Percentiles rank a stretch among this genome's conserved stretches.
These are phyloP conservation scores for Agaricus blazei DNA, from an alignment of 768 basidiomycete genomes.

Conservation along the genomic window DNA sequence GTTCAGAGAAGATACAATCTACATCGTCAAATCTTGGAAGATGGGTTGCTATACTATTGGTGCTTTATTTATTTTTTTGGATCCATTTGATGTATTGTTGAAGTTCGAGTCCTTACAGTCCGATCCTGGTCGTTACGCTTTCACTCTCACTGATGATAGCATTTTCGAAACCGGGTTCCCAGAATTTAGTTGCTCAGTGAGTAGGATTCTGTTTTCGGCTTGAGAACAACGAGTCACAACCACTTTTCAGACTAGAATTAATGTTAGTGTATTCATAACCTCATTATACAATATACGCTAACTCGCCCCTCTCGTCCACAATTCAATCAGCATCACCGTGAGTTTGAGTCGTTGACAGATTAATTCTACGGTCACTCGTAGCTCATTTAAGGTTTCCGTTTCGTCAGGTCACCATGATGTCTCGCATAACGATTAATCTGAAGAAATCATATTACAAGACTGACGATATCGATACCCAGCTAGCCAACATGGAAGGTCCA, in stretches of 20 bases:
- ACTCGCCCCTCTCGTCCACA: too few species aligned
- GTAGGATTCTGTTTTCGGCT: conserved; percentile 11
- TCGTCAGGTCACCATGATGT: conserved; percentile 57
- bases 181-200: conserved; percentile 44
- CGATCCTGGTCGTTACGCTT: conserved; percentile 41
- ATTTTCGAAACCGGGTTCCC: conserved; percentile 35
- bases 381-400: background rate
- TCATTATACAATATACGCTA: too few species aligned
- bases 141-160: conserved; percentile 44
- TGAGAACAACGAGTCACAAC: background rate
- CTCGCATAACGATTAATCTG: conserved; percentile 59
- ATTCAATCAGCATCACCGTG: conserved; percentile 3
- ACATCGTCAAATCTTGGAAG: conserved; percentile 38
- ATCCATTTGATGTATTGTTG: background rate
- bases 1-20: conserved; percentile 23
- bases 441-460: conserved; percentile 33
- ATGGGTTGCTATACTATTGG: conserved; percentile 44
- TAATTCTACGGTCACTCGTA: background rate
- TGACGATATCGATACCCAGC: conserved; percentile 5
- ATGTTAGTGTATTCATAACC: background rate
- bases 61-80: conserved; percentile 11
- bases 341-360: background rate
- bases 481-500: background rate
- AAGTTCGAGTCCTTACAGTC: conserved; percentile 18
- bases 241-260: background rate